Percentiles rank a stretch among this genome's conserved stretches.
Conservation (phyloP, 1,139 yeast genomes). For the Sugiyamaella paludigena region DNA sequence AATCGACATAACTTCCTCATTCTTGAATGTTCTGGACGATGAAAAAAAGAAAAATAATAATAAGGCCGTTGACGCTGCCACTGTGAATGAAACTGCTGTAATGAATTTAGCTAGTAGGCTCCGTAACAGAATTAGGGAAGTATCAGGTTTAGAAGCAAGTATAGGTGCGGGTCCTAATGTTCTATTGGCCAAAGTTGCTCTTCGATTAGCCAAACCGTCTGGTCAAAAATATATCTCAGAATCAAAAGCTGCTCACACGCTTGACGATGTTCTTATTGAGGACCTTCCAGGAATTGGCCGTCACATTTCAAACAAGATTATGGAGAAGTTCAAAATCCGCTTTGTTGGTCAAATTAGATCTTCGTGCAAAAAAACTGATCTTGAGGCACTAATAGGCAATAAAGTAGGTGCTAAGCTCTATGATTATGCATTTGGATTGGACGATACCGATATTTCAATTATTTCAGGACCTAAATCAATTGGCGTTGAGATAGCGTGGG, state of each 20-base stretch:
- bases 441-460: constrained; percentile 53
- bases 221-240: constrained; percentile 48
- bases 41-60: background rate
- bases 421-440: constrained; percentile 65
- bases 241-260: constrained; percentile 12
- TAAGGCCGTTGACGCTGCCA: too few species aligned
- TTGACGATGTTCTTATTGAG: constrained; percentile 47
- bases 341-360: constrained; percentile 42
- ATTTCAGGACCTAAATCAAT: constrained; percentile 65
- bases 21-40: background rate
- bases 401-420: constrained; percentile 66
- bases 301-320: constrained; percentile 49
- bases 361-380: constrained; percentile 35
- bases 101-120: constrained; percentile 41
- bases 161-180: constrained; percentile 74
- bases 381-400: constrained; percentile 56
- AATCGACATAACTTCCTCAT: constrained; percentile 53
- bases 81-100: constrained; percentile 6
- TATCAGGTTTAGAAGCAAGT: constrained; percentile 69
- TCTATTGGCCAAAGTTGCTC: constrained; percentile 73
- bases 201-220: constrained; percentile 75
- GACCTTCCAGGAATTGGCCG: constrained; percentile 87
- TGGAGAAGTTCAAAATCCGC: constrained; percentile 28
- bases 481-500: constrained; percentile 90
- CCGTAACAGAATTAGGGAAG: constrained; percentile 44